phyloP scores from a whole-genome alignment of 345 rosid genomes.

The Firmiana major region DNA sequence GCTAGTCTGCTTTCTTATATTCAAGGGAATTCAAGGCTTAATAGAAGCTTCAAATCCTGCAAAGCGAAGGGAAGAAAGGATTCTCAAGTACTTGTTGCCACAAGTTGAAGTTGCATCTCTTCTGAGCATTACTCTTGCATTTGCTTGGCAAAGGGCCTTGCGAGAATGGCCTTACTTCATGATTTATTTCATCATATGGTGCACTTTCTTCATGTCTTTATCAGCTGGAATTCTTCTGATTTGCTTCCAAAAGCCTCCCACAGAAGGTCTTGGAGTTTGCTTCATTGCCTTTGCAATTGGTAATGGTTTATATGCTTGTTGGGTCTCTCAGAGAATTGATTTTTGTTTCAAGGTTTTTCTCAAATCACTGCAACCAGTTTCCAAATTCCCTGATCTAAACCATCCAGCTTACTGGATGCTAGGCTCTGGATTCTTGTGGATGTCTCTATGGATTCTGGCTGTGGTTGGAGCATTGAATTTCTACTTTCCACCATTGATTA shows the following conservation, averaged over 20 bases:
- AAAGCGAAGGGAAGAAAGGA: conserved; percentile 53
- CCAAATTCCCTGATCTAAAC: conserved; percentile 70
- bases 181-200: conserved; percentile 89
- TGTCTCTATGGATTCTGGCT: conserved; percentile 91
- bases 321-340: conserved; percentile 62
- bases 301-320: conserved; percentile 83
- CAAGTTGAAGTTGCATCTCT: conserved; percentile 87
- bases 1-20: conserved; percentile 71
- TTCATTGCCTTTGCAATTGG: conserved; percentile 77
- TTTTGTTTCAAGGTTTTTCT: conserved; percentile 60
- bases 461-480: conserved; percentile 86
- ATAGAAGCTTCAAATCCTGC: conserved; percentile 44
- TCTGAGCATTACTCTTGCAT: conserved; percentile 78
- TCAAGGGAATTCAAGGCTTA: conserved; percentile 76
- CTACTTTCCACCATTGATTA: conserved; percentile 44
- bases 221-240: conserved; percentile 87
- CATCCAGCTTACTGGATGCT: conserved; percentile 80
- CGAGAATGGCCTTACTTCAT: conserved; percentile 72
- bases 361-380: conserved; percentile 64
- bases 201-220: conserved; percentile 61
- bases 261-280: conserved; percentile 79
- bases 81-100: conserved; percentile 57
- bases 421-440: conserved; percentile 84
- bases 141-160: conserved; percentile 78
- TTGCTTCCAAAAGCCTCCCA: conserved; percentile 82